phyloP scores from a whole-genome alignment of 2,329 filamentous ascomycete species.

The Ceratocystiopsis brevicomis region DNA sequence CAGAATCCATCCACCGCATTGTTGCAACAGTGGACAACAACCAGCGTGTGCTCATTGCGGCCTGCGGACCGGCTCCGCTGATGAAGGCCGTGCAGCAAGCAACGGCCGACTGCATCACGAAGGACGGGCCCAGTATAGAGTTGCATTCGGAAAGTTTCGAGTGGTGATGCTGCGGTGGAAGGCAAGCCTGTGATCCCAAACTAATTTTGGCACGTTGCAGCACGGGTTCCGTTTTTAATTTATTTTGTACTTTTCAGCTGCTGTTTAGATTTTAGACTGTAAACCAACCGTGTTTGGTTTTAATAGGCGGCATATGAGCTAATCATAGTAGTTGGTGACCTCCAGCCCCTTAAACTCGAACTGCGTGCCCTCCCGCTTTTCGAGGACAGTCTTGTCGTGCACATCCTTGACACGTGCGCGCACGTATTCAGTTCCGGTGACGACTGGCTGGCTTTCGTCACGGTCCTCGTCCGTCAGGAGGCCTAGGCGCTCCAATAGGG shows the following conservation, averaged over 20 bases:
- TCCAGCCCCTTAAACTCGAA: conserved; percentile 5
- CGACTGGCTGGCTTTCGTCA: conserved; percentile 15
- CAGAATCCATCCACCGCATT: not conserved
- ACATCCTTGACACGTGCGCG: conserved; percentile 26
- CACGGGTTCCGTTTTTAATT: too few relatives aligned
- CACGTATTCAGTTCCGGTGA: conserved; percentile 25
- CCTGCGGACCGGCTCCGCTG: conserved; percentile 27
- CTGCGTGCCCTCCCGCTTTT: conserved; percentile 22
- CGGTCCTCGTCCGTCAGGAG: conserved; percentile 22
- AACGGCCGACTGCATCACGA: conserved; percentile 22
- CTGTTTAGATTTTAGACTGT: too few relatives aligned
- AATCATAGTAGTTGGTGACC: conserved; percentile 2
- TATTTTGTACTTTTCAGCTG: too few relatives aligned
- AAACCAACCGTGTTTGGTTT: too few relatives aligned
- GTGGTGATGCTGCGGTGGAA: conserved; percentile 11
- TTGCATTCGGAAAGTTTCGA: conserved; percentile 30
- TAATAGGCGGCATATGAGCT: too few relatives aligned
- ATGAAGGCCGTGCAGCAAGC: conserved; percentile 24
- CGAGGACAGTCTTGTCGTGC: conserved; percentile 24
- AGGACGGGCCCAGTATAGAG: conserved; percentile 26
- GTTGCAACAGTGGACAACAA: conserved; percentile 6
- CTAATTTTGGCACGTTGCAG: too few relatives aligned
- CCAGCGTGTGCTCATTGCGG: conserved; percentile 25
- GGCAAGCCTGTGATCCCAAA: too few relatives aligned
- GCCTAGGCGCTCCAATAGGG: conserved; percentile 14